Conservation (phyloP, 2,329 filamentous ascomycete species). For the Sclerotinia trifoliorum region DNA sequence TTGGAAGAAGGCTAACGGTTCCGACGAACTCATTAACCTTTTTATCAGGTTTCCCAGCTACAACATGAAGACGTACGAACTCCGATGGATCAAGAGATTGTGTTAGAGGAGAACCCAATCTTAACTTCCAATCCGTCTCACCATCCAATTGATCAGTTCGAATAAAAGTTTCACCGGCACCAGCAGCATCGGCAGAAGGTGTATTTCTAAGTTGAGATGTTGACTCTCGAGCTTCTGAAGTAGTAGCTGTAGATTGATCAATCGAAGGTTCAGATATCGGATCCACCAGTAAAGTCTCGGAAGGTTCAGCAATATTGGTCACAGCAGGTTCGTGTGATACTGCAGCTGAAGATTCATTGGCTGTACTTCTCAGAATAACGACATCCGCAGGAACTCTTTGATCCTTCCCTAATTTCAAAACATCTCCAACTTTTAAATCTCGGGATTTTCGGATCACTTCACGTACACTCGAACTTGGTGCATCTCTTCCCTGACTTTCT, state of each 20-base stretch:
- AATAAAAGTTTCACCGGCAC: slow-evolving; percentile 84
- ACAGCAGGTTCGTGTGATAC: slow-evolving; percentile 23
- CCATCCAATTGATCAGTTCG: slow-evolving; percentile 95
- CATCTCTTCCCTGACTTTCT: slow-evolving; percentile 45
- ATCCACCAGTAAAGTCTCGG: slow-evolving; percentile 36
- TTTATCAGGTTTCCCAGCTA: slow-evolving; percentile 85
- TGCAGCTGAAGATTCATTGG: slow-evolving; percentile 50
- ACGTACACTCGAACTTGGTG: slow-evolving; percentile 52
- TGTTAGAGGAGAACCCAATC: slow-evolving; percentile 80
- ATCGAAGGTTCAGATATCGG: slow-evolving; percentile 37
- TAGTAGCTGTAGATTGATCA: slow-evolving; percentile 30
- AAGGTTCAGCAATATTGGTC: background rate
- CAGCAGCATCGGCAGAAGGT: slow-evolving; percentile 36
- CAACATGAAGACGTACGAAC: slow-evolving; percentile 67
- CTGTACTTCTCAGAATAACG: slow-evolving; percentile 81
- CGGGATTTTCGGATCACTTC: slow-evolving; percentile 79
- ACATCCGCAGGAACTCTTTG: slow-evolving; percentile 94
- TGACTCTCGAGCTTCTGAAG: slow-evolving; percentile 31
- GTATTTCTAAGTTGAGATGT: slow-evolving; percentile 35
- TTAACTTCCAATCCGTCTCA: slow-evolving; percentile 97
- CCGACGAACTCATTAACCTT: slow-evolving; percentile 94
- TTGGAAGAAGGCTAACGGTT: slow-evolving; percentile 73
- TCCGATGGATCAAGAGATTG: slow-evolving; percentile 74
- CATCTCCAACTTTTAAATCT: slow-evolving; percentile 89
- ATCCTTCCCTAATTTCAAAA: slow-evolving; percentile 89